Conservation (phyloP, 306 rosid species). For the Nissolia schottii region DNA sequence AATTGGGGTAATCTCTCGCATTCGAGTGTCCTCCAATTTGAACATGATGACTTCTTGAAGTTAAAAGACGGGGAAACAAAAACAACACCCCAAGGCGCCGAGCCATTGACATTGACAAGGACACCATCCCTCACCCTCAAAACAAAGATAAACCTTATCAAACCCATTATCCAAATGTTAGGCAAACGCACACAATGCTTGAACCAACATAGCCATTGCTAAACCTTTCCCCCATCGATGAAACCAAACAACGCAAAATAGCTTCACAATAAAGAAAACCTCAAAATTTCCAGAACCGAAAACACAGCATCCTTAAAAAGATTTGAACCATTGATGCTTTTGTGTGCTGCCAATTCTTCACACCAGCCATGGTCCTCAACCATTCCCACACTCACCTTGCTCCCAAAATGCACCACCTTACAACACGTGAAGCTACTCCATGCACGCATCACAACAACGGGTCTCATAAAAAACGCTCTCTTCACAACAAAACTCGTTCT, state of each 20-base stretch:
- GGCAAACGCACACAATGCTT: not conserved
- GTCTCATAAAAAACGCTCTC: slow-evolving; percentile 34
- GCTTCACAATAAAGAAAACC: not conserved
- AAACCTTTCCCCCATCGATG: not conserved
- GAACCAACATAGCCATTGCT: not conserved
- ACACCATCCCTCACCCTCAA: not conserved
- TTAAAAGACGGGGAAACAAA: not conserved
- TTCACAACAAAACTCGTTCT: slow-evolving; percentile 52
- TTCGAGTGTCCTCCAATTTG: too few species aligned
- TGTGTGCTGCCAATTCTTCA: slow-evolving; percentile 45
- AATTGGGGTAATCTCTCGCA: too few species aligned
- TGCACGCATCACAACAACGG: slow-evolving; percentile 53
- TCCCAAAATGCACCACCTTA: slow-evolving; percentile 52
- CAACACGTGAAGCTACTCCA: slow-evolving; percentile 57
- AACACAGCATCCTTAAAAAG: not conserved
- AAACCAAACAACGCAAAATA: not conserved
- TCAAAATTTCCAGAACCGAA: not conserved
- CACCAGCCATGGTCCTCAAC: slow-evolving; percentile 56
- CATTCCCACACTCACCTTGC: slow-evolving; percentile 34
- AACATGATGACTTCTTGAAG: too few species aligned
- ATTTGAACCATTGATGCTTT: slow-evolving; percentile 37
- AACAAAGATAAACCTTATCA: slow-evolving; percentile 30
- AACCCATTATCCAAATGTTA: slow-evolving; percentile 11
- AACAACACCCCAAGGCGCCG: not conserved
- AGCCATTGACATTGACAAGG: not conserved